A percentile compares a stretch with the other conserved stretches of the same genome.
Conservation (phyloP, 345 rosid genomes). For the Eucalyptus polyanthemos region DNA sequence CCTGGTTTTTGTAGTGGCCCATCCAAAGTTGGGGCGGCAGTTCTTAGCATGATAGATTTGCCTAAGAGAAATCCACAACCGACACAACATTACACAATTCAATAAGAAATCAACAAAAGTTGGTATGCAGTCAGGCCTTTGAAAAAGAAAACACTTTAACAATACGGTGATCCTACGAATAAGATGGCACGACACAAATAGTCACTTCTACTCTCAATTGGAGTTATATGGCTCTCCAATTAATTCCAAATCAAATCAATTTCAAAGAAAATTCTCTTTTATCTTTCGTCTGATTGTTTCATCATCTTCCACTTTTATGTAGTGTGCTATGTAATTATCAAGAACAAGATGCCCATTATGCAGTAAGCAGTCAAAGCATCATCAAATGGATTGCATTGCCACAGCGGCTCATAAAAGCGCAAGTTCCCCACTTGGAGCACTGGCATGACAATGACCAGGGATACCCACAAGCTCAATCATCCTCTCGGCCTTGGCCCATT, state of each 20-base stretch:
- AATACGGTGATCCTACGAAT: not conserved
- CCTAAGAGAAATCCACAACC: not conserved
- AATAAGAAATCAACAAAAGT: not conserved
- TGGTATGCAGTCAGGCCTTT: rapidly evolving
- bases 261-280: not conserved
- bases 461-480: not conserved
- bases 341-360: not conserved
- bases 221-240: not conserved
- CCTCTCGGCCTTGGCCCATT: not conserved
- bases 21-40: not conserved
- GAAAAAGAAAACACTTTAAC: not conserved
- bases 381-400: not conserved
- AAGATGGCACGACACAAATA: not conserved
- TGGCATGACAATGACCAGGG: not conserved
- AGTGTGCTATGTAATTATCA: not conserved
- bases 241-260: not conserved
- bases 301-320: not conserved
- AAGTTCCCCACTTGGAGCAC: not conserved
- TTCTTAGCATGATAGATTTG: not conserved
- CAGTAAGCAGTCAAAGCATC: not conserved
- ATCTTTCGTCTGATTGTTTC: not conserved
- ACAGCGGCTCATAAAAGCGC: not conserved
- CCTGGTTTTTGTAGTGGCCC: not conserved
- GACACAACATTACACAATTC: not conserved
- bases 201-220: not conserved